A percentile compares a stretch with the other conserved stretches of the same genome.
phyloP scores from a whole-genome alignment of 345 rosid species.

The Kandelia obovata region DNA sequence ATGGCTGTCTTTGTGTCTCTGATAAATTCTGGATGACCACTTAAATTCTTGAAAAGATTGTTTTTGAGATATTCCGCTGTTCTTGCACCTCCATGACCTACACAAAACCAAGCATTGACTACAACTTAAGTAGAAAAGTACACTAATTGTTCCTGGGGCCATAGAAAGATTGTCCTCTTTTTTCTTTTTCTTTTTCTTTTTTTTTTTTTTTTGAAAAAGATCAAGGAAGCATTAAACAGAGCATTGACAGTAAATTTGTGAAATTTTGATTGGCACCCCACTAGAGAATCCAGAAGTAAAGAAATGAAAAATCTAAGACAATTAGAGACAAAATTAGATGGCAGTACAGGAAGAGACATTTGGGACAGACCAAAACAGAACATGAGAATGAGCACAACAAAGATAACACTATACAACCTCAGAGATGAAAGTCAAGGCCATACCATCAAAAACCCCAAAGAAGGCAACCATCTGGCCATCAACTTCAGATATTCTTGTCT shows the following conservation, averaged over 20 bases:
- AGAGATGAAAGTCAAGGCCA: not conserved
- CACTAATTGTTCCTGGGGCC: not conserved
- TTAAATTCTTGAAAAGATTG: conserved; percentile 48
- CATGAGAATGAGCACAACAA: not conserved
- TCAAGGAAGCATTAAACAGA: too few species aligned
- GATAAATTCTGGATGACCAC: conserved; percentile 40
- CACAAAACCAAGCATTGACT: not conserved
- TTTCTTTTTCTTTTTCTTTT: too few species aligned
- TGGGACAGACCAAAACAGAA: not conserved
- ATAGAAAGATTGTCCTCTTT: too few species aligned
- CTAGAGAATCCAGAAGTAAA: too few species aligned
- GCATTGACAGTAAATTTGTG: too few species aligned
- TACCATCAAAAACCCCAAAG: conserved; percentile 68
- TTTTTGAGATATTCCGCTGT: conserved; percentile 48
- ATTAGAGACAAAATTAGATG: too few species aligned
- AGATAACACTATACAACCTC: not conserved
- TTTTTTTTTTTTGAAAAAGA: too few species aligned
- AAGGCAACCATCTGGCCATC: conserved; percentile 58
- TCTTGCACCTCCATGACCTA: conserved; percentile 53
- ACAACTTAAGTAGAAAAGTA: not conserved
- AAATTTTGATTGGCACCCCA: too few species aligned
- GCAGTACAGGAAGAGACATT: not conserved
- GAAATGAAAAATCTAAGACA: too few species aligned
- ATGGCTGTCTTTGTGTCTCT: conserved; percentile 43
- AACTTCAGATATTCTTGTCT: conserved; percentile 49